A percentile compares a stretch with the other conserved stretches of the same genome.
phyloP scores from a whole-genome alignment of 2,329 filamentous ascomycete species.

The Pyrenophora teres region DNA sequence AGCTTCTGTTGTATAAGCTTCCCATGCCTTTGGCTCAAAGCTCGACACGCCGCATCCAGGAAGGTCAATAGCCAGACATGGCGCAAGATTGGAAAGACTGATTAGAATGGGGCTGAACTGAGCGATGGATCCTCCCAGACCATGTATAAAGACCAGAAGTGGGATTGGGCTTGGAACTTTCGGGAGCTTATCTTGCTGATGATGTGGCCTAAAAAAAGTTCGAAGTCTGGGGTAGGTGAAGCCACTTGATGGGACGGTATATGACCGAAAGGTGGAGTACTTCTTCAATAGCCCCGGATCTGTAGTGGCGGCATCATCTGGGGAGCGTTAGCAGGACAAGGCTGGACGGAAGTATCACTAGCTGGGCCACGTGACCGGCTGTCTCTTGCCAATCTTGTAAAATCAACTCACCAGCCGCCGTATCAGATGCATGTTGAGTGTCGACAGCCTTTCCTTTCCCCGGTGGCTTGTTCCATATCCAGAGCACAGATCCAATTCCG shows the following conservation, averaged over 20 bases:
- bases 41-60: constrained; percentile 85
- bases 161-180: constrained; percentile 74
- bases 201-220: constrained; percentile 81
- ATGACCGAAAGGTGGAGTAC: constrained; percentile 72
- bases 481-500: constrained; percentile 44
- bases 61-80: constrained; percentile 85
- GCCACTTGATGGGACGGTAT: constrained; percentile 67
- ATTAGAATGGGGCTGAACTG: constrained; percentile 84
- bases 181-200: constrained; percentile 80
- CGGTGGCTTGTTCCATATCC: constrained; percentile 35
- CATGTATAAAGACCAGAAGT: constrained; percentile 88
- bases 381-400: constrained; percentile 12
- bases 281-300: constrained; percentile 83
- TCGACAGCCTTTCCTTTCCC: constrained; percentile 22
- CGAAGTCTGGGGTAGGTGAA: constrained; percentile 76
- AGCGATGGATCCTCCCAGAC: constrained; percentile 86
- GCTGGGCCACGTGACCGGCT: constrained; percentile 15
- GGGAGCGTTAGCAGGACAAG: constrained; percentile 11
- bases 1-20: constrained; percentile 78
- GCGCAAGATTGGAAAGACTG: constrained; percentile 79
- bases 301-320: constrained; percentile 56
- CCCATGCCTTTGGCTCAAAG: constrained; percentile 72
- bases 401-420: constrained; percentile 32
- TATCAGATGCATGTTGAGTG: constrained; percentile 27
- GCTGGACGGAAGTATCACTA: not conserved